phyloP scores from a whole-genome alignment of 2,329 filamentous ascomycete genomes.

The Fonsecaea multimorphosa region DNA sequence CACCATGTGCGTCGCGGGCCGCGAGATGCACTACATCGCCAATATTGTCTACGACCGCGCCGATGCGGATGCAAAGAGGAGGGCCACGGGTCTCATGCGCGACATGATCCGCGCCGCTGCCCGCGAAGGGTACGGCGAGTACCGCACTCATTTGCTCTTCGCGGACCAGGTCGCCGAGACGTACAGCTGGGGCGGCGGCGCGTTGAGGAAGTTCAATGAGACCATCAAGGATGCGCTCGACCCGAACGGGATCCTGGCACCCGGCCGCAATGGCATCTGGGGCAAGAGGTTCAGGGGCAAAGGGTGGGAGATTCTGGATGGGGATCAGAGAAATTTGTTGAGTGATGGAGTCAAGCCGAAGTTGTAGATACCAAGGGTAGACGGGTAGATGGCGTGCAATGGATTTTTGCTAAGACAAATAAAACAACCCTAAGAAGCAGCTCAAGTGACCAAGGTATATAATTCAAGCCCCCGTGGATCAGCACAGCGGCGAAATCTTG shows the following conservation, averaged over 20 bases:
- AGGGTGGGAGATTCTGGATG: slow-evolving; percentile 35
- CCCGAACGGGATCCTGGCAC: slow-evolving; percentile 56
- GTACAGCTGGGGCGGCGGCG: slow-evolving; percentile 52
- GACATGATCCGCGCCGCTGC: slow-evolving; percentile 50
- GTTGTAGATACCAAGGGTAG: slow-evolving; percentile 2
- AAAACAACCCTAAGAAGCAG: no score
- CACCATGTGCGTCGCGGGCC: slow-evolving; percentile 38
- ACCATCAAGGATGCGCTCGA: slow-evolving; percentile 57
- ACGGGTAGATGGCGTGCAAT: background rate
- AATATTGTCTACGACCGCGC: slow-evolving; percentile 45
- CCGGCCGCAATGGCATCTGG: slow-evolving; percentile 57
- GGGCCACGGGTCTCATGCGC: slow-evolving; percentile 42
- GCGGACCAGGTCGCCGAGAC: slow-evolving; percentile 55
- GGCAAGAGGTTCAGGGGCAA: slow-evolving; percentile 27
- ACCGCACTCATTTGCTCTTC: slow-evolving; percentile 55
- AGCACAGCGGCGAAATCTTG: slow-evolving; percentile 49
- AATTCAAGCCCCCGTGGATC: no score
- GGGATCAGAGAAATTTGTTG: slow-evolving; percentile 31
- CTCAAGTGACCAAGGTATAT: no score
- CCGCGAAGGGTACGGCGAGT: slow-evolving; percentile 53
- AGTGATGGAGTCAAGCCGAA: slow-evolving; percentile 30
- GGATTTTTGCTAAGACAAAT: no score
- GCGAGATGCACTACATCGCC: slow-evolving; percentile 47
- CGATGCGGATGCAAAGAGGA: slow-evolving; percentile 38
- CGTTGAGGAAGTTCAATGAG: slow-evolving; percentile 53